Evolutionary conservation across 176 grass and related monocot genomes (phyloP).

Genomic region (Oryza longistaminata): DNA sequence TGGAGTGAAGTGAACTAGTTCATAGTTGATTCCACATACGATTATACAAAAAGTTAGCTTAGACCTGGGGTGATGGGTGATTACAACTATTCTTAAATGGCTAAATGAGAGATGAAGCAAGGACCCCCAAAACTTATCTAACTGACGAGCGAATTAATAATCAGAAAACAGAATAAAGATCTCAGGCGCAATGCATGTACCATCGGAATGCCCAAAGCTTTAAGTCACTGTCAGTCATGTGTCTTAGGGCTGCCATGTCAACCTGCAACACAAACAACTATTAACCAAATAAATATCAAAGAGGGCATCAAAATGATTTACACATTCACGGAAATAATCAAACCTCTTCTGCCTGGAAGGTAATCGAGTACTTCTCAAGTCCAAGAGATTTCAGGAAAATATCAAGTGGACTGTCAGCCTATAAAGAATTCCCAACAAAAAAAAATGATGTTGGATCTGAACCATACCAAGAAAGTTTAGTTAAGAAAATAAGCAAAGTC

Average conservation of each 20-base stretch:
- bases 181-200: conserved; percentile 39
- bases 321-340: conserved; percentile 30
- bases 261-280: conserved; percentile 54
- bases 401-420: conserved; percentile 77
- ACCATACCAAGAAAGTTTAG: conserved; percentile 15
- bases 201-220: conserved; percentile 94
- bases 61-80: not conserved
- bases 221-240: conserved; percentile 97
- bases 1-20: no score
- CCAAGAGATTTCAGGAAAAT: conserved; percentile 83
- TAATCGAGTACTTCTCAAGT: conserved; percentile 86
- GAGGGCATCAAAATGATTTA: not conserved
- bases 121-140: not conserved
- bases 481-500: not conserved
- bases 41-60: not conserved
- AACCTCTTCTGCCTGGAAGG: conserved; percentile 94
- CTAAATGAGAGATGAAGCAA: not conserved
- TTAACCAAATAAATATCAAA: conserved; percentile 33
- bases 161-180: conserved; percentile 10
- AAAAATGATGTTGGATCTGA: conserved; percentile 33
- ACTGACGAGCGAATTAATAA: not conserved
- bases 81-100: not conserved
- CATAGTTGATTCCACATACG: no score
- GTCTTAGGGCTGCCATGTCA: conserved; percentile 91
- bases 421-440: conserved; percentile 24